phyloP scores from a whole-genome alignment of 1,139 yeast species.

The Pichia sp. region DNA sequence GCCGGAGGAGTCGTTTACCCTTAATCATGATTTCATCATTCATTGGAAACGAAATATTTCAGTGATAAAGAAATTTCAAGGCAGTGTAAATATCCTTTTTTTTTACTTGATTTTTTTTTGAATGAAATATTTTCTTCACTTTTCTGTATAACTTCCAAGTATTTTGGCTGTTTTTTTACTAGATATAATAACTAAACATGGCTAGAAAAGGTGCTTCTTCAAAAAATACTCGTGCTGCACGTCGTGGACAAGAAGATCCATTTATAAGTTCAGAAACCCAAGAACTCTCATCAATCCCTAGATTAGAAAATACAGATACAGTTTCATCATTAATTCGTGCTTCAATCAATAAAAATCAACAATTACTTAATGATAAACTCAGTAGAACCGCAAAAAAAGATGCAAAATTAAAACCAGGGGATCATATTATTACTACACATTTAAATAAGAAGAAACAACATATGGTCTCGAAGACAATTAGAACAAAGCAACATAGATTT shows the following conservation, averaged over 20 bases:
- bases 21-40: neutral
- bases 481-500: constrained; percentile 41
- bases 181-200: constrained; percentile 14
- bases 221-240: constrained; percentile 70
- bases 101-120: neutral
- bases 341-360: constrained; percentile 58
- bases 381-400: constrained; percentile 34
- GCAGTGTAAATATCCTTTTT: neutral
- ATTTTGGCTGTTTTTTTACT: neutral
- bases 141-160: neutral
- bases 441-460: constrained; percentile 23
- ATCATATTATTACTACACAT: constrained; percentile 25
- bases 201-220: constrained; percentile 36
- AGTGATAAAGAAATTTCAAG: neutral
- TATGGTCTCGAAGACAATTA: constrained; percentile 35
- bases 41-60: too few relatives aligned
- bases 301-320: constrained; percentile 51
- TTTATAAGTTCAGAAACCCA: constrained; percentile 35
- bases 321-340: constrained; percentile 61
- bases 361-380: constrained; percentile 47
- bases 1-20: neutral
- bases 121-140: neutral
- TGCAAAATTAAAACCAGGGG: constrained; percentile 27
- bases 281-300: constrained; percentile 46
- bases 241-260: constrained; percentile 46